These are phyloP conservation scores for Cenchrus americanus DNA, from an alignment of 176 grass and related monocot genomes.

Conservation along the genomic window DNA sequence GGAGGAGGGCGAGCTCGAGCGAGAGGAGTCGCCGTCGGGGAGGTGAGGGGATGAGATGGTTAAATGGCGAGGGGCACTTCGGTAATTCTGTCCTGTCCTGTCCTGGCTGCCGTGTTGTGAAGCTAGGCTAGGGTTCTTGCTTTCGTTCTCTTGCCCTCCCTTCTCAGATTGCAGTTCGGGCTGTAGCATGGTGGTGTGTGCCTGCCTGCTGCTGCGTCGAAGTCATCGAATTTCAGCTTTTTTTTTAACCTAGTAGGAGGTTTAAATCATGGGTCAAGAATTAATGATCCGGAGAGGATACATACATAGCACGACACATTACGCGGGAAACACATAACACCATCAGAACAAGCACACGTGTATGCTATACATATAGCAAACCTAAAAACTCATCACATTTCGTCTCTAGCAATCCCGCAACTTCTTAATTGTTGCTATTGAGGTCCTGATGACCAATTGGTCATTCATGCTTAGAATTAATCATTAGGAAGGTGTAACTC, in stretches of 20 bases:
- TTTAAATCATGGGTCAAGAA: not conserved
- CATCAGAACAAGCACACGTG: no score
- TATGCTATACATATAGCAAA: no score
- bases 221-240: not conserved
- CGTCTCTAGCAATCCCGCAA: no score
- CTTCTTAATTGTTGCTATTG: no score
- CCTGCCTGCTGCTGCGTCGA: not conserved
- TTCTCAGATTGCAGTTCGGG: not conserved
- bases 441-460: no score
- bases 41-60: constrained; percentile 22
- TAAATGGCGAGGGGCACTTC: not conserved
- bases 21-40: constrained; percentile 11
- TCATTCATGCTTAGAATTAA: no score
- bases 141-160: not conserved
- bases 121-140: constrained; percentile 17
- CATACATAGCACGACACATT: no score
- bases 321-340: no score
- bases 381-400: no score
- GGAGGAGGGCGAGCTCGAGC: constrained; percentile 1
- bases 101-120: not conserved
- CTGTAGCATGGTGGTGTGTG: not conserved
- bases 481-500: no score
- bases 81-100: not conserved
- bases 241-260: no score
- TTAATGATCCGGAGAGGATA: not conserved